Evolutionary conservation across 306 rosid genomes (phyloP), one percentile per base, ranked within the genome.

Genomic region (Ormosia emarginata): DNA sequence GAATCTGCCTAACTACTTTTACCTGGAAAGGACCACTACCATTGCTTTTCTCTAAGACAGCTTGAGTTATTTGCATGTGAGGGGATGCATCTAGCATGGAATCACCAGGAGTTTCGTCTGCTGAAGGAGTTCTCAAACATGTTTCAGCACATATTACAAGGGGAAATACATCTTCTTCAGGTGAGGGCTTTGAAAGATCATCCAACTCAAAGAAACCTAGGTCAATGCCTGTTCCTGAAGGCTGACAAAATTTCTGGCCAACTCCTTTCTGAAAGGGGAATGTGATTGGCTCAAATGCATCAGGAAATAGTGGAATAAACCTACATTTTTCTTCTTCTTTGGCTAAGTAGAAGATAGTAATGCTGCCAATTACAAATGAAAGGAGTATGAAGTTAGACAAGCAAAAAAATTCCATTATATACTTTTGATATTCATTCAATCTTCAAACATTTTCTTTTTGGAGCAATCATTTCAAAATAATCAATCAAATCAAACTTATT

Each of bases 151-250:
- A 90, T 86, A 95, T 91, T 7, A 92, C 93, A 17, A 96, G 91
- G 6, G 99, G 97, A 77, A 89, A 96, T 32, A 87, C 77, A 50
- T 92, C 97, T 85, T 95, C 96, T 49, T 30, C 91, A 6, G 90
- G 87, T 34, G 97, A 93, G 49, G 92, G 85, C 83, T 87, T 90
- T 73, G 98, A 85, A 82, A 96, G 97, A 84, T 92, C 91, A 70
- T 90, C 98, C 91, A 91, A 84, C 85, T 90, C 97, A 34, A 95
- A 92, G 90, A 95, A 95, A 75, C 99, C 96, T 10, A 90, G 82
- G 85, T 93, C 97, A 70, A 95, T 90, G 83, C 99, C 99, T 11
- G 99, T 90, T 83, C 99, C 99, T 8, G 90, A 82, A 56, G 96
- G 93, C 89, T 92, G 97, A 64, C 69, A 37, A 81, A 92, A 95